Evolutionary conservation across 2,329 filamentous ascomycete species (phyloP), one percentile per base, ranked within the genome.

Genomic region (Graphiopsis chlorocephala): DNA sequence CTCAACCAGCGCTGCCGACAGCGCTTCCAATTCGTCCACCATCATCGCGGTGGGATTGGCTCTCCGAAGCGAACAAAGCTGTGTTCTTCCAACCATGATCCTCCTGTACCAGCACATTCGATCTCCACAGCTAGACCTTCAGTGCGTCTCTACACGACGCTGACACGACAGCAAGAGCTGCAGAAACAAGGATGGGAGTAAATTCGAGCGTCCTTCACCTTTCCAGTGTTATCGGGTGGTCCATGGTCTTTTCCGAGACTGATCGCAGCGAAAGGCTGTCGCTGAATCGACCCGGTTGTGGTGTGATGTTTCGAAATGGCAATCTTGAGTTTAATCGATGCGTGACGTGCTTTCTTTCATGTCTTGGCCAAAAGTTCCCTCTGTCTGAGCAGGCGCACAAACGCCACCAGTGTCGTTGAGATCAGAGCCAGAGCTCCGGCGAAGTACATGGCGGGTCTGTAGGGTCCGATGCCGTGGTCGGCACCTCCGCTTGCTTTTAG

Each of bases 371-470:
- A 11, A 20, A 62, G 26, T 12, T 53, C 48, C 15, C 60, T 53
- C n/a, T 62, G 38, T 23, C 60, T 55, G 1, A 50, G 31, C 14
- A 62, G 23, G 8, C 60, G 25, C 29, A 62, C 60, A 5, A 62
- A 29, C 4, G 60, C 60, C 10, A 62, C 53, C 23, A 62, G 25
- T 2, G 48, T 52, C 25, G 60, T 33, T 11, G 60, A 62, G 2
- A 25, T 33, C 20, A 62, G 20, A 7, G 60, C 48, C 10, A 62
- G 60, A n/a, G 55, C 63, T 33, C 64, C 86, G 4, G 86, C 85
- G 69, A 87, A 88, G 72, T 84, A 87, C 73, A 88, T 88, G 1
- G 86, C 86, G 0, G 85, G 85, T 20, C 85, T 79, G 68, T 85
- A 88, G 0, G 85, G 83, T 25, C 81, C 74, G 1, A 86, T 73